Evolutionary conservation across 2,329 filamentous ascomycete species (phyloP), one percentile per base, ranked within the genome.

Genomic region (Herpotrichia juniperi): DNA sequence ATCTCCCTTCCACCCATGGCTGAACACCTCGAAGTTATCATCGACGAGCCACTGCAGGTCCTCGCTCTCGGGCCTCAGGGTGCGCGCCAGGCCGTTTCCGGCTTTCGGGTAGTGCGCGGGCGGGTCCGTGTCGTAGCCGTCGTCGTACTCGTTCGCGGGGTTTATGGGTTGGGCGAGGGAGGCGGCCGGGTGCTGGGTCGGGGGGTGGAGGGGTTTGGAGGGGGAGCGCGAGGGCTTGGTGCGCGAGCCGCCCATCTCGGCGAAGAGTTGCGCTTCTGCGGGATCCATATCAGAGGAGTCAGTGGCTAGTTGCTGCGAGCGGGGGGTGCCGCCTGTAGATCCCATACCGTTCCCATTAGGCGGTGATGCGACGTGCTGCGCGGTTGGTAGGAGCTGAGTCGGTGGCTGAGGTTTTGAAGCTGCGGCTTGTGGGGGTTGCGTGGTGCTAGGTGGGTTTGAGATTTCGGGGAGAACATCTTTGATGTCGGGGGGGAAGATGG

Each of bases 1-100:
- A 50, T 73, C 68, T 1, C 69, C 69, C 43, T 68, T 70, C 67
- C 68, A 73, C 8, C 62, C 60, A 54, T 86, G 83, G 54, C 80
- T 85, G 61, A 86, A 86, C 0, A 83, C 84, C 19, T 78, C 75
- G 59, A 79, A 80, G 34, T 81, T 79, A 44, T 85, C 82, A 59
- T 88, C 86, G 7, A 85, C 80, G 21, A 89, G 68, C 75, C 86
- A 87, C 51, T 84, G 78, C 32, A 86, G 60, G 64, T 88, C 85
- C 22, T 84, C 80, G 16, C 77, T 78, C 57, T 87, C 83, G 1
- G 80, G 78, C 6, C 81, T 78, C 17, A 88, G 64, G 21, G 78
- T 80, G 24, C 73, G 52, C 57, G 76, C 77, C 5, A 89, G 74
- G 1, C 87, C 86, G 48, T 86, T 80, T 1, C 86, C 87, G 6